Base-by-base conservation (phyloP, 2,329 filamentous ascomycete genomes). In the Penicillium sp. region DNA sequence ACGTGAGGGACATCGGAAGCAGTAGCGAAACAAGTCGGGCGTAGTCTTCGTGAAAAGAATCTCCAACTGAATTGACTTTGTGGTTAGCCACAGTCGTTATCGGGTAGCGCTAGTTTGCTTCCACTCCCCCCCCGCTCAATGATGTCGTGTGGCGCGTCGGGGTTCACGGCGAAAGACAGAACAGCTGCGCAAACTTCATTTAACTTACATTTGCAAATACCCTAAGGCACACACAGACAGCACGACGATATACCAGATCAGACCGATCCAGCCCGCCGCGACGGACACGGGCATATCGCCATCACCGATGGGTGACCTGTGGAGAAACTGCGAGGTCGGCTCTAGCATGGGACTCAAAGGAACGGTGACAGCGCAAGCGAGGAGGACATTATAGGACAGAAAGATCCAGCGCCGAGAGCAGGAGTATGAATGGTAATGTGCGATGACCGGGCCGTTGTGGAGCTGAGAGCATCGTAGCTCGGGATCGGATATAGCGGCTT, bases 1-100 rank as follows among this genome's bases (percentile, higher is more conserved):
- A 99, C 83, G 77, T 91, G 87, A 16, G 93, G 93, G 3, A 91
- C 80, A 39, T 86, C 77, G 13, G 70, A 53, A 21, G 55, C 58
- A 2, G 72, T 70, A 21, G 76, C 70, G 37, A 73, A 79, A 55
- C 70, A 62, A 21, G 82, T 78, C 45, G 70, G 74, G 45, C 68
- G 68, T 48, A 79, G 82, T 43, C 69, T 73, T 52, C 66, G 72
- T 24, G 79, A 80, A 66, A 82, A 86, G 65, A 84, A 77, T 53
- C 79, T 78, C 69, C 82, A 82, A 78, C 84, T 86, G 62, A 19
- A 51, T 26, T 33, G n/a, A 50, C 22, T 46, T 26, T 26, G 24
- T 33, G 41, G 43, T 46, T 43, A 58, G 33, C 49, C 39, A 58
- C 7, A 48, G 19, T 54, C 49, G 43, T 48, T 52, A 54, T 51